phyloP scores from a whole-genome alignment of 371 early-diverging fungal species.

The Catenaria anguillulae region DNA sequence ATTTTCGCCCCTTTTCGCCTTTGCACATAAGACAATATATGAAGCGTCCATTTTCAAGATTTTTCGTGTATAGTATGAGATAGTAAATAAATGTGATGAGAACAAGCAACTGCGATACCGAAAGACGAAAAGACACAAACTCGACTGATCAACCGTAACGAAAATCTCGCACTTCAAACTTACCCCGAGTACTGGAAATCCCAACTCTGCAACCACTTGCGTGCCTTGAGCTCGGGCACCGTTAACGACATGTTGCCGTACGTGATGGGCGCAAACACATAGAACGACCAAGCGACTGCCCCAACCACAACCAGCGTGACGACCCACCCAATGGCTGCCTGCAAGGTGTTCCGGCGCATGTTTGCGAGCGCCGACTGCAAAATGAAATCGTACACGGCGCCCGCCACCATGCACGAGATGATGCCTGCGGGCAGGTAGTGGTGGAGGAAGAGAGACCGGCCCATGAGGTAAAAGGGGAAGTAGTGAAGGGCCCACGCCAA shows the following conservation, averaged over 20 bases:
- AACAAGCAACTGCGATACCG: no score
- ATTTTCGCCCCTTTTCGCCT: no score
- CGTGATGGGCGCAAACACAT: conserved; percentile 56
- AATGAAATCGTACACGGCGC: conserved; percentile 46
- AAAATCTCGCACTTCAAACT: no score
- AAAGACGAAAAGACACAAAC: no score
- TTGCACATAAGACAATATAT: no score
- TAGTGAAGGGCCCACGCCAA: conserved; percentile 85
- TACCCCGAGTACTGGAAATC: conserved; percentile 37
- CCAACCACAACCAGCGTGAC: conserved; percentile 31
- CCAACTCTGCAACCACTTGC: conserved; percentile 76
- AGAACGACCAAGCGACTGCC: conserved; percentile 27
- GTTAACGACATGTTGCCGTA: conserved; percentile 71
- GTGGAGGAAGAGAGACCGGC: conserved; percentile 89
- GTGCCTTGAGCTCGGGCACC: conserved; percentile 39
- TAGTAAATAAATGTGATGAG: no score
- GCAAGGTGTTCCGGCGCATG: not conserved
- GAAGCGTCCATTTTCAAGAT: no score
- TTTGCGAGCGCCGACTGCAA: conserved; percentile 39
- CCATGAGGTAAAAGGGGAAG: conserved; percentile 87
- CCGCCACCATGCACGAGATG: conserved; percentile 45
- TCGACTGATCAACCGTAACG: no score
- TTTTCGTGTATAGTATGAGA: no score
- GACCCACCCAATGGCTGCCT: conserved; percentile 15
- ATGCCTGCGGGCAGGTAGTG: conserved; percentile 91